Conservation (phyloP, 495 filamentous ascomycete genomes). For the Rusavskia elegans region DNA sequence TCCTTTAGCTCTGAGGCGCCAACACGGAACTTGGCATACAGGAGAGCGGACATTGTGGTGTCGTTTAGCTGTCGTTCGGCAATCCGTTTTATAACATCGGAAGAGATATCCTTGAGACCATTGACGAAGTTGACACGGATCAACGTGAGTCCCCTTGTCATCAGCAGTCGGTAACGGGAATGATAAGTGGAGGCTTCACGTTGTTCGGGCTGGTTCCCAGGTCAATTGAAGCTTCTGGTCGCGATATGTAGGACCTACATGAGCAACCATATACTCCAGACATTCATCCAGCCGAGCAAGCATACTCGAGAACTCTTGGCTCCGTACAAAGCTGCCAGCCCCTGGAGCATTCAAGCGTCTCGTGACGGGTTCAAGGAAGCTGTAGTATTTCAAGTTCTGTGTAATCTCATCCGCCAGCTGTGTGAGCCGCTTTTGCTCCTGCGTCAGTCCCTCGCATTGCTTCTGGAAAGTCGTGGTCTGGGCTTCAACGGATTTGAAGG, state of each 20-base stretch:
- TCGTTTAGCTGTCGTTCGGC: constrained; percentile 58
- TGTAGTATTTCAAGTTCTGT: constrained; percentile 77
- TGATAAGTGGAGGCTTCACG: constrained; percentile 73
- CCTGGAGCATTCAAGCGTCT: constrained; percentile 82
- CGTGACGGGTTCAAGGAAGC: constrained; percentile 80
- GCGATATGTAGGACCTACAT: constrained; percentile 37
- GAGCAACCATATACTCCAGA: constrained; percentile 72
- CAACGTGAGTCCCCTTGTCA: constrained; percentile 60
- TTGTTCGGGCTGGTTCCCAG: constrained; percentile 45
- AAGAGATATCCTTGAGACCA: constrained; percentile 49
- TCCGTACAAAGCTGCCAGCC: constrained; percentile 65
- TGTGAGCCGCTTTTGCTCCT: constrained; percentile 61
- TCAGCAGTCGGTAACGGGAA: constrained; percentile 49
- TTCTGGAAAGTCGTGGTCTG: constrained; percentile 85
- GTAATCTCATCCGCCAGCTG: constrained; percentile 66
- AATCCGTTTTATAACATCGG: constrained; percentile 54
- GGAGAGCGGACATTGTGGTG: constrained; percentile 55
- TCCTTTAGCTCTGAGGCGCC: constrained; percentile 49
- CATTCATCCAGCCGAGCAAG: constrained; percentile 72
- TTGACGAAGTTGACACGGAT: constrained; percentile 78
- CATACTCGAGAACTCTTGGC: constrained; percentile 71
- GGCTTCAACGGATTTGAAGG: constrained; percentile 70
- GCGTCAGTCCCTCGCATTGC: constrained; percentile 72
- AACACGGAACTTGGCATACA: constrained; percentile 66
- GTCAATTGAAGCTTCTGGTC: constrained; percentile 3